These are phyloP conservation scores for Quercus lobata DNA, from an alignment of 331 rosid species.

Conservation along the genomic window DNA sequence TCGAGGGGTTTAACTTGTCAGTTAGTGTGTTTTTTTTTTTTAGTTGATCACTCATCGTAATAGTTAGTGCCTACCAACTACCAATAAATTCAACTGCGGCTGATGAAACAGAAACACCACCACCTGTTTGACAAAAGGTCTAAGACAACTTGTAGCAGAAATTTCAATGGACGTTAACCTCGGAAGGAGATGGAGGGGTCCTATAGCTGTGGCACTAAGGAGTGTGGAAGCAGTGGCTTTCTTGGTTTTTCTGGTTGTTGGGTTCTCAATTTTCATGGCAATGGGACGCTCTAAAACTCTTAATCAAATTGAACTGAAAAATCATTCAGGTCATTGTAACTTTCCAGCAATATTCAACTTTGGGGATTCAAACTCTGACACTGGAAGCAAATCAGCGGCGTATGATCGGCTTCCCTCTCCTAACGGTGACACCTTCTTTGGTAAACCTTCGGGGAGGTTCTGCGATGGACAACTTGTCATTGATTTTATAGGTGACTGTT, in stretches of 20 bases:
- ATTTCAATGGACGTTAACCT: conserved; percentile 6
- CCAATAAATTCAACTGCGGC: too few relatives aligned
- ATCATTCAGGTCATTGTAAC: neutral
- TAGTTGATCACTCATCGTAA: too few relatives aligned
- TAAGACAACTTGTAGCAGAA: neutral
- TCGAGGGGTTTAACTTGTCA: too few relatives aligned
- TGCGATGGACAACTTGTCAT: conserved; percentile 31
- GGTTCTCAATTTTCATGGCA: neutral
- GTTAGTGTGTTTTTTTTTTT: too few relatives aligned
- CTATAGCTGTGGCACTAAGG: conserved; percentile 2
- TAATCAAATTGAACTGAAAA: neutral
- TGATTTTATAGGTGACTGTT: conserved; percentile 26
- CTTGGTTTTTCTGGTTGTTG: neutral
- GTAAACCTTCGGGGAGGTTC: conserved; percentile 29
- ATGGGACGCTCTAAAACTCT: conserved; percentile 4
- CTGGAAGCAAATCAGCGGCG: conserved; percentile 28
- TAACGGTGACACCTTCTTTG: conserved; percentile 32
- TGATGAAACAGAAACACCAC: too few relatives aligned
- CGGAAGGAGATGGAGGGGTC: conserved; percentile 6
- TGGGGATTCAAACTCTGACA: conserved; percentile 37
- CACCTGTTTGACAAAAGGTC: conserved; percentile 1
- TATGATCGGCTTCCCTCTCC: conserved; percentile 25
- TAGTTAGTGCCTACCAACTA: too few relatives aligned
- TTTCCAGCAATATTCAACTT: conserved; percentile 38
- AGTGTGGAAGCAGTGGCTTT: neutral